Evolutionary conservation across 257 asterid genomes (phyloP), one percentile per base, ranked within the genome.

Genomic region (Forsythia viridissima): DNA sequence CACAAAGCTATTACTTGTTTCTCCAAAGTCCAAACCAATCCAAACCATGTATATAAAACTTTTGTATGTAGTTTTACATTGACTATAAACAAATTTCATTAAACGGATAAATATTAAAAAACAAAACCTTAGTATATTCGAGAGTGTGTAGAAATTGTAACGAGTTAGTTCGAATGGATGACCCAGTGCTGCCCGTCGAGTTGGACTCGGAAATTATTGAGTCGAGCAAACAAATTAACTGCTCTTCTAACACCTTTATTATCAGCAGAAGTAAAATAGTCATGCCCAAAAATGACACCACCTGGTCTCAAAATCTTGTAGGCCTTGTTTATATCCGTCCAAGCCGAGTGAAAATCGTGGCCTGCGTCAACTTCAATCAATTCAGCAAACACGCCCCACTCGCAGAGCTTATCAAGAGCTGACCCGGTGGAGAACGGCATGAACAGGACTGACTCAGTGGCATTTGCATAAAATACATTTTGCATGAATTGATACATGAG

Each of bases 341-440:
- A 91, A 0, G 94, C 96, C 44, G 94, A 89, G 84, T 91, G 94
- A 63, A 91, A 91, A 37, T 91, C 96, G 20, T 91, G 96, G 0
- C 91, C 93, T 0, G 92, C 96, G 69, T 91, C 96, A 0, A 91
- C 87, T 70, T 91, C 96, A 4, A 91, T 88, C 80, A 91, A 72
- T 75, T 91, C 94, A 0, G 85, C 94, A 52, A 74, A 88, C 16
- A 91, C 89, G 0, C 96, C 96, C 96, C 96, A 91, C 13, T 88
- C 87, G 38, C 96, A 91, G 30, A 91, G 88, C 15, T 87, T 89
- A 4, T 76, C 86, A 13, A 91, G 85, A 36, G 91, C 91, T 6
- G 94, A 87, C 30, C 85, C 87, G 0, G 90, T 85, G 1, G 97
- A 90, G 80, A 91, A 91, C 0, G 97, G 94, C 80, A 82, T 6